phyloP scores from a whole-genome alignment of 352 stramenopile genomes.

The Pythium insidiosum region DNA sequence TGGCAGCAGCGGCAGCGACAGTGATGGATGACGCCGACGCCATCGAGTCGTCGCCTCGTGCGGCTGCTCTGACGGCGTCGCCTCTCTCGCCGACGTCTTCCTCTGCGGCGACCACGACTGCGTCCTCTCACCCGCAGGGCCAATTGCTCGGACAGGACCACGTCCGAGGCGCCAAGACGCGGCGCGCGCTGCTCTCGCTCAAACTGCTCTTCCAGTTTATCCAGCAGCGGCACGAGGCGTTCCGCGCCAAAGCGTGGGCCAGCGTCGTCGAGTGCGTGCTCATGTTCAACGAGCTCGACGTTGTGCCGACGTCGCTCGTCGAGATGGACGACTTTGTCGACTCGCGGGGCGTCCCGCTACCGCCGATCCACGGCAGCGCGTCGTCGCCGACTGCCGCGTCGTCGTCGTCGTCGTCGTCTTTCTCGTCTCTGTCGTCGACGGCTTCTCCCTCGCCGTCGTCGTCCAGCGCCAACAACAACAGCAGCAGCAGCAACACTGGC shows the following conservation, averaged over 20 bases:
- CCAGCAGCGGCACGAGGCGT: slow-evolving; percentile 66
- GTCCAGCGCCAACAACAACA: slow-evolving; percentile 3
- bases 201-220: slow-evolving; percentile 84
- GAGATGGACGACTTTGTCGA: slow-evolving; percentile 88
- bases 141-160: slow-evolving; percentile 56
- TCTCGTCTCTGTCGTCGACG: too few relatives aligned
- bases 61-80: too few relatives aligned
- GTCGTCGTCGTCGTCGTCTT: too few relatives aligned
- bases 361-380: slow-evolving; percentile 51
- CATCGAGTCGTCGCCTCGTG: too few relatives aligned
- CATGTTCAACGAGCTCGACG: slow-evolving; percentile 86
- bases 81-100: too few relatives aligned
- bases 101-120: too few relatives aligned
- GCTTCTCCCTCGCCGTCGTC: too few relatives aligned
- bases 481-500: slow-evolving; percentile 8
- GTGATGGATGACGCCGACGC: too few relatives aligned
- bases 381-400: too few relatives aligned
- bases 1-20: too few relatives aligned
- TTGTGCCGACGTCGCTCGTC: slow-evolving; percentile 75
- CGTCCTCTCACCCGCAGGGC: too few relatives aligned
- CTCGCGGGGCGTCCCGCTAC: slow-evolving; percentile 66
- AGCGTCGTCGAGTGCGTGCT: slow-evolving; percentile 80
- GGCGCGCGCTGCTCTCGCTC: slow-evolving; percentile 61
- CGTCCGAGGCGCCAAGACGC: slow-evolving; percentile 61
- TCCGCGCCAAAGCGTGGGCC: slow-evolving; percentile 74